phyloP scores from a whole-genome alignment of 495 filamentous ascomycete species.

The Neurospora tetraspora region DNA sequence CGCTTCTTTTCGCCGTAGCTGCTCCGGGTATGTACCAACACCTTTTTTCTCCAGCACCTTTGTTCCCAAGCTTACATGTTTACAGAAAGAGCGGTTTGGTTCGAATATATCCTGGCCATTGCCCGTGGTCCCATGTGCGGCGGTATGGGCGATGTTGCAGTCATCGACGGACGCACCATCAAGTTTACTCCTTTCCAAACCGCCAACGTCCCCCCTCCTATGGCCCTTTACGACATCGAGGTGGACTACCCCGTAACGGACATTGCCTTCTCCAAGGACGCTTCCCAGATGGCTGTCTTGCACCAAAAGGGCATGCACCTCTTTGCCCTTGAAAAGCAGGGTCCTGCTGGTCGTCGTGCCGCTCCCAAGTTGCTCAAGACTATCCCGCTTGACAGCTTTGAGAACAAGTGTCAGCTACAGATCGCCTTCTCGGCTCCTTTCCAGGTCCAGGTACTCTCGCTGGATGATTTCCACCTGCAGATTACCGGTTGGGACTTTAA shows the following conservation, averaged over 20 bases:
- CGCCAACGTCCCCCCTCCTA: conserved; percentile 84
- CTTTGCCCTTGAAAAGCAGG: conserved; percentile 52
- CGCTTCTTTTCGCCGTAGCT: conserved; percentile 52
- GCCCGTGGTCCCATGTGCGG: conserved; percentile 53
- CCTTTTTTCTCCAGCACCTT: conserved; percentile 1
- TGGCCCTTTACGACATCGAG: conserved; percentile 69
- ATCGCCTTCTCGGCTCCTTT: conserved; percentile 13
- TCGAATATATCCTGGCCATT: conserved; percentile 63
- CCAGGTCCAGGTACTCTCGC: conserved; percentile 16
- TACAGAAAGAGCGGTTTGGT: conserved; percentile 42
- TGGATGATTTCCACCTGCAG: conserved; percentile 9
- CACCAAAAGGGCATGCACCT: conserved; percentile 52
- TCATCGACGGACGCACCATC: conserved; percentile 74
- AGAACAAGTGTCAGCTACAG: conserved; percentile 10
- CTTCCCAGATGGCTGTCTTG: conserved; percentile 61
- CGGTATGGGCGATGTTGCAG: conserved; percentile 56
- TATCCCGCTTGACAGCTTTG: background rate
- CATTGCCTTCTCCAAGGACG: conserved; percentile 58
- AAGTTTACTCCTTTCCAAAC: conserved; percentile 78
- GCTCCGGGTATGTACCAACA: conserved; percentile 24
- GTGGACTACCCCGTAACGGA: conserved; percentile 57
- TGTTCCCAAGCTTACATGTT: conserved; percentile 11
- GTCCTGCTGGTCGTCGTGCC: conserved; percentile 15
- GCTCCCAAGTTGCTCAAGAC: conserved; percentile 20
- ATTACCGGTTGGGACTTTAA: conserved; percentile 14